Conservation (phyloP, 1,139 yeast genomes). For the Debaryomyces udenii region DNA sequence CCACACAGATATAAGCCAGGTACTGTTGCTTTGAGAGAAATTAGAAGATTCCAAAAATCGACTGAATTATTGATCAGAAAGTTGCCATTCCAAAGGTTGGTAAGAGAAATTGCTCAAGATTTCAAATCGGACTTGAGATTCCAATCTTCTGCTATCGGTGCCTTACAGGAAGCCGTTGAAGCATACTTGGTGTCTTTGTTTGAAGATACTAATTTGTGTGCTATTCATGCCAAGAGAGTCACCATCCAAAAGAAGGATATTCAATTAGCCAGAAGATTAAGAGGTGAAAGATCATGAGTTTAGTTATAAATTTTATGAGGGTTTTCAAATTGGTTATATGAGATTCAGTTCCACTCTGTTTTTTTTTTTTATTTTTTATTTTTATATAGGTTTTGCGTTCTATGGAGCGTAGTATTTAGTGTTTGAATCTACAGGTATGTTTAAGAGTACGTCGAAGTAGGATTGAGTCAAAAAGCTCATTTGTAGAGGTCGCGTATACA, state of each 20-base stretch:
- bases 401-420: conserved; percentile 6
- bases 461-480: neutral
- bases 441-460: neutral
- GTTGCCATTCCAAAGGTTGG: conserved; percentile 54
- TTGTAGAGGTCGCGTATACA: neutral
- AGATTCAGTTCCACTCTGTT: neutral
- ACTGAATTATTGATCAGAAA: conserved; percentile 56
- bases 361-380: neutral
- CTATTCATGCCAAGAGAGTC: conserved; percentile 57
- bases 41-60: conserved; percentile 56
- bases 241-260: conserved; percentile 57
- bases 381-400: conserved; percentile 4
- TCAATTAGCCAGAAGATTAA: conserved; percentile 57
- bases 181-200: conserved; percentile 55
- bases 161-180: conserved; percentile 57
- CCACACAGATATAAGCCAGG: conserved; percentile 61
- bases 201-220: conserved; percentile 57
- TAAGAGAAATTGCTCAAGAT: conserved; percentile 53
- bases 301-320: no score
- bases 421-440: conserved; percentile 7
- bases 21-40: conserved; percentile 59
- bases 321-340: no score
- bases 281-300: conserved; percentile 52
- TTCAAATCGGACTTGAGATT: conserved; percentile 55
- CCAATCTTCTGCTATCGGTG: conserved; percentile 56